These are phyloP conservation scores for Rhinocladiella similis DNA, from an alignment of 2,329 filamentous ascomycete genomes.

Conservation along the genomic window DNA sequence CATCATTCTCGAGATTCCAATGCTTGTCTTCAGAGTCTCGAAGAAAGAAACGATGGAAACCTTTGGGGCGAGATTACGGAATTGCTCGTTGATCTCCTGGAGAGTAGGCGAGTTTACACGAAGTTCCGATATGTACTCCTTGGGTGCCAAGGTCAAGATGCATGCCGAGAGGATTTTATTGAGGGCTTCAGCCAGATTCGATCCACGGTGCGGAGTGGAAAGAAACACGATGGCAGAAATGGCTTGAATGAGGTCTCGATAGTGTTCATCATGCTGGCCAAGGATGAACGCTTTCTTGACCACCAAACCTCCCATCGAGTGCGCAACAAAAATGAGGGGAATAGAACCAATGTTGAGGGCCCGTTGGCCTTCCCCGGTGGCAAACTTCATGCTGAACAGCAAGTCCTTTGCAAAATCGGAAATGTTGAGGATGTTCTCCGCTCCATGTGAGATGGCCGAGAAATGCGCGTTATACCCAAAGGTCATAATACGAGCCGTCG, in stretches of 20 bases:
- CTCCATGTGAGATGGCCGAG: background rate
- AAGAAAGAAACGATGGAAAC: conserved; percentile 48
- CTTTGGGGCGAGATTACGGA: conserved; percentile 40
- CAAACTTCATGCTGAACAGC: background rate
- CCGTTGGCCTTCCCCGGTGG: background rate
- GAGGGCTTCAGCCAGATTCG: conserved; percentile 29
- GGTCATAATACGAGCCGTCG: conserved; percentile 24
- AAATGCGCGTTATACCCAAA: conserved; percentile 32
- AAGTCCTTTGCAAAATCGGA: conserved; percentile 20
- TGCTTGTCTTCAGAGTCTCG: conserved; percentile 38
- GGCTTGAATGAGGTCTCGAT: background rate
- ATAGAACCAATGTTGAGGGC: background rate
- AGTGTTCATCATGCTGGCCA: conserved; percentile 1
- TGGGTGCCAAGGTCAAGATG: conserved; percentile 29
- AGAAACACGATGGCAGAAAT: conserved; percentile 29
- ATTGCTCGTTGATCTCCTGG: conserved; percentile 46
- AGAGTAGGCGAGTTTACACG: conserved; percentile 37
- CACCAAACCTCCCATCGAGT: conserved; percentile 20
- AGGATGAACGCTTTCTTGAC: conserved; percentile 15
- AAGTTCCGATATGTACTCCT: conserved; percentile 43
- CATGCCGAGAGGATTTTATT: conserved; percentile 36
- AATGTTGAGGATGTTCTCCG: conserved; percentile 1
- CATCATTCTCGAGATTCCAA: background rate
- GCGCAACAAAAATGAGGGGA: conserved; percentile 15
- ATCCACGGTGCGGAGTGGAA: conserved; percentile 33